Evolutionary conservation across 1,139 yeast species (phyloP).

Genomic region (Yamadazyma blattariae): DNA sequence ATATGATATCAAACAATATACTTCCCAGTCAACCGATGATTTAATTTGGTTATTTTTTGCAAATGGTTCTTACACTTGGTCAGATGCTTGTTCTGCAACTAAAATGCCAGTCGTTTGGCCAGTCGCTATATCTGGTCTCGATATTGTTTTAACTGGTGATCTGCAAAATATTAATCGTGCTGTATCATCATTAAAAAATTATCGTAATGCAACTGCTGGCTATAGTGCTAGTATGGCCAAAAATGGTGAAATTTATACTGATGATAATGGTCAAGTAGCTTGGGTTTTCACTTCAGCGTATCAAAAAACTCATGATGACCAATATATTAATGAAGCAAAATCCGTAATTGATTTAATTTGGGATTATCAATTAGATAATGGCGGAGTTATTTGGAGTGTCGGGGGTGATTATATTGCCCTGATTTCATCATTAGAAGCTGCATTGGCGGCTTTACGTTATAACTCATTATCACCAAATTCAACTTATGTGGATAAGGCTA

Average conservation of each 20-base stretch:
- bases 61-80: constrained; percentile 17
- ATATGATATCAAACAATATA: constrained; percentile 11
- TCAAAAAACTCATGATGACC: constrained; percentile 10
- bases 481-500: constrained; percentile 15
- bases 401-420: constrained; percentile 29
- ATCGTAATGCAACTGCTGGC: constrained; percentile 22
- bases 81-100: constrained; percentile 15
- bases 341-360: constrained; percentile 8
- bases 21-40: constrained; percentile 13
- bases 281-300: constrained; percentile 32
- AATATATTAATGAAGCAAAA: constrained; percentile 9
- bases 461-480: constrained; percentile 12
- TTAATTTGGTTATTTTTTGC: constrained; percentile 24
- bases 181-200: constrained; percentile 15
- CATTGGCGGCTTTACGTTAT: constrained; percentile 31
- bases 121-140: constrained; percentile 27
- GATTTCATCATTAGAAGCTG: constrained; percentile 34
- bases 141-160: constrained; percentile 16
- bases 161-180: constrained; percentile 11
- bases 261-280: constrained; percentile 33
- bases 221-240: constrained; percentile 32
- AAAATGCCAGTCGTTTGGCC: constrained; percentile 22
- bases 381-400: constrained; percentile 32
- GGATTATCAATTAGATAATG: constrained; percentile 19
- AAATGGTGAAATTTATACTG: constrained; percentile 30